A percentile compares a stretch with the other conserved stretches of the same genome.
phyloP scores from a whole-genome alignment of 192 early-diverging fungal genomes.

The Lobosporangium transversale region DNA sequence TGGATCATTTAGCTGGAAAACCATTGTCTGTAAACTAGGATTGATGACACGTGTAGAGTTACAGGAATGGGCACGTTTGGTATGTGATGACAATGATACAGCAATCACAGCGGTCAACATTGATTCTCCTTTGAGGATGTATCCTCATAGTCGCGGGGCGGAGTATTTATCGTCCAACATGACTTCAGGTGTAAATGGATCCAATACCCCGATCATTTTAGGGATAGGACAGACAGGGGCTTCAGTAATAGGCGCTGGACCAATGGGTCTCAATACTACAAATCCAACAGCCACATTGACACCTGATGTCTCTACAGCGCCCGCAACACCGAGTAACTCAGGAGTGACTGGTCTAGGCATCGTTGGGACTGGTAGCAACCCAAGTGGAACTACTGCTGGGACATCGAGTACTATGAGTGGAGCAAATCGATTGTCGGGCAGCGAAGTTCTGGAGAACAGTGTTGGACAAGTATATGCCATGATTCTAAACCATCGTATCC shows the following conservation, averaged over 20 bases:
- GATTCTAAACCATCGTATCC: slow-evolving; percentile 62
- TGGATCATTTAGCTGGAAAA: slow-evolving; percentile 57
- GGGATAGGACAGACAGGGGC: slow-evolving; percentile 5
- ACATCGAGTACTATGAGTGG: slow-evolving; percentile 18
- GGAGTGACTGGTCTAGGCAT: slow-evolving; percentile 10
- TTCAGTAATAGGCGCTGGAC: neutral
- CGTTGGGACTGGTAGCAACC: neutral
- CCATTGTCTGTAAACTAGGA: slow-evolving; percentile 62
- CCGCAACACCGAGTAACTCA: slow-evolving; percentile 6
- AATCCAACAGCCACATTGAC: slow-evolving; percentile 7
- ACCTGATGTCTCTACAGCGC: slow-evolving; percentile 13
- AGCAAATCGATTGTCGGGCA: slow-evolving; percentile 23
- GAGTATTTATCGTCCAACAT: slow-evolving; percentile 17
- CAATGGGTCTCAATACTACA: slow-evolving; percentile 10
- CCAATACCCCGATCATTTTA: slow-evolving; percentile 5
- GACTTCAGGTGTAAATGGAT: slow-evolving; percentile 17
- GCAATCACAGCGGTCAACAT: slow-evolving; percentile 31
- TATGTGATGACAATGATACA: slow-evolving; percentile 9
- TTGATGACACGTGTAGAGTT: slow-evolving; percentile 58
- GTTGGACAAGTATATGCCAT: slow-evolving; percentile 56
- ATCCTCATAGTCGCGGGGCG: slow-evolving; percentile 22
- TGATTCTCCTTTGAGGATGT: slow-evolving; percentile 22
- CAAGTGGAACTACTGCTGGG: neutral
- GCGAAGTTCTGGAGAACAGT: slow-evolving; percentile 32
- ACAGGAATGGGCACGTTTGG: slow-evolving; percentile 38